A percentile compares a stretch with the other conserved stretches of the same genome.
Conservation (phyloP, 345 rosid genomes). For the Hibiscus tridactylites region DNA sequence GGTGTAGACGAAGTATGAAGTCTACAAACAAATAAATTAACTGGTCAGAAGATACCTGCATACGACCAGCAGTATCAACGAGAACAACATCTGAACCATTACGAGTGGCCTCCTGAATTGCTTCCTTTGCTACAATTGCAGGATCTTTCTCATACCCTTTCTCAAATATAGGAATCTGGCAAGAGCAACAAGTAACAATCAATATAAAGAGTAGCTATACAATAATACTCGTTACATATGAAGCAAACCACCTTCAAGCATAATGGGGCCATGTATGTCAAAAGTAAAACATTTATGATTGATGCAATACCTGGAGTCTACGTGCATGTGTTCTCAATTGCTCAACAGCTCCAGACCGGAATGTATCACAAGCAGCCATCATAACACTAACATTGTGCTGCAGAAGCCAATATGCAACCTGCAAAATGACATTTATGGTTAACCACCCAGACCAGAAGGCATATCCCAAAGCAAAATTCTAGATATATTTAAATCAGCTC, state of each 20-base stretch:
- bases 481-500: neutral
- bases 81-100: conserved; percentile 93
- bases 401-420: conserved; percentile 80
- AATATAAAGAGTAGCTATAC: neutral
- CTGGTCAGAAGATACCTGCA: conserved; percentile 21
- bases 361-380: conserved; percentile 99
- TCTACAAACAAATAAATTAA: neutral
- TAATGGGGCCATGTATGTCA: neutral
- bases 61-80: conserved; percentile 98
- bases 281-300: neutral
- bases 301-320: conserved; percentile 45
- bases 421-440: neutral
- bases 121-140: conserved; percentile 95
- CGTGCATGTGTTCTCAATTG: conserved; percentile 96
- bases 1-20: neutral
- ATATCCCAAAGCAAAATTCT: neutral
- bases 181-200: neutral
- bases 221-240: neutral
- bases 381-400: conserved; percentile 86
- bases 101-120: conserved; percentile 82
- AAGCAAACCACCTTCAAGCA: neutral
- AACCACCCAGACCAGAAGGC: neutral
- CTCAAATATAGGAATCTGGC: conserved; percentile 85
- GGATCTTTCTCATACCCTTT: conserved; percentile 99
- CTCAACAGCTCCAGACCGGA: conserved; percentile 98